phyloP scores from a whole-genome alignment of 768 basidiomycete species.

The Amanita subjunquillea region DNA sequence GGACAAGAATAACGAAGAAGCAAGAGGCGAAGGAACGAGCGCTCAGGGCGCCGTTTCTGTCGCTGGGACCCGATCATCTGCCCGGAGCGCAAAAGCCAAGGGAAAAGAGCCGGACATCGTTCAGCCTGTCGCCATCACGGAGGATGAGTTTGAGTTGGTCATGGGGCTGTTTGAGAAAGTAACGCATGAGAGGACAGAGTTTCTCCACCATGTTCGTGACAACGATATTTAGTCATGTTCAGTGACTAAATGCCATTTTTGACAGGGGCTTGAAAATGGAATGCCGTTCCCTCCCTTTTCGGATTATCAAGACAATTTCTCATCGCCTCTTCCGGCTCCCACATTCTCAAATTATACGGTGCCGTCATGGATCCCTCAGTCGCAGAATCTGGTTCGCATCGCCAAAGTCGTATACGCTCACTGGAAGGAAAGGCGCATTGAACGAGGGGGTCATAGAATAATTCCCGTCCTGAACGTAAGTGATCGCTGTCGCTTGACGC shows the following conservation, averaged over 20 bases:
- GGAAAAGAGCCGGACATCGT: constrained; percentile 72
- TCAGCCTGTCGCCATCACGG: constrained; percentile 59
- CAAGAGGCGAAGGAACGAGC: constrained; percentile 78
- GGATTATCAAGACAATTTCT: constrained; percentile 63
- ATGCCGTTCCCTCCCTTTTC: constrained; percentile 64
- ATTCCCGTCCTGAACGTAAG: constrained; percentile 84
- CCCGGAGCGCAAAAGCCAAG: constrained; percentile 67
- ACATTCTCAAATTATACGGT: constrained; percentile 60
- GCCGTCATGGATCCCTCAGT: constrained; percentile 61
- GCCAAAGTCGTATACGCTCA: constrained; percentile 75
- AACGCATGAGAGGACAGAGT: constrained; percentile 84
- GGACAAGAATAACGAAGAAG: constrained; percentile 81
- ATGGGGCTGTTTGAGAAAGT: constrained; percentile 92
- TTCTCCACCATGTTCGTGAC: constrained; percentile 73
- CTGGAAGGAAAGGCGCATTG: constrained; percentile 80
- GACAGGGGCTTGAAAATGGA: constrained; percentile 54
- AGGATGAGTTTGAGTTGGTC: constrained; percentile 91
- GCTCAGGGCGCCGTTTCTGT: constrained; percentile 58
- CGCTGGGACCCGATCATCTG: constrained; percentile 43
- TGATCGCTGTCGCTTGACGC: constrained; percentile 3
- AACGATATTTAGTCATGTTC: background rate
- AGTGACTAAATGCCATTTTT: background rate
- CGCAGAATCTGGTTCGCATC: constrained; percentile 51
- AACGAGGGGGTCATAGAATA: constrained; percentile 74
- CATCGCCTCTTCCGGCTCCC: constrained; percentile 43